Base-by-base conservation (phyloP, 208 protist genomes). In the Trypanosomatidae sp. region DNA sequence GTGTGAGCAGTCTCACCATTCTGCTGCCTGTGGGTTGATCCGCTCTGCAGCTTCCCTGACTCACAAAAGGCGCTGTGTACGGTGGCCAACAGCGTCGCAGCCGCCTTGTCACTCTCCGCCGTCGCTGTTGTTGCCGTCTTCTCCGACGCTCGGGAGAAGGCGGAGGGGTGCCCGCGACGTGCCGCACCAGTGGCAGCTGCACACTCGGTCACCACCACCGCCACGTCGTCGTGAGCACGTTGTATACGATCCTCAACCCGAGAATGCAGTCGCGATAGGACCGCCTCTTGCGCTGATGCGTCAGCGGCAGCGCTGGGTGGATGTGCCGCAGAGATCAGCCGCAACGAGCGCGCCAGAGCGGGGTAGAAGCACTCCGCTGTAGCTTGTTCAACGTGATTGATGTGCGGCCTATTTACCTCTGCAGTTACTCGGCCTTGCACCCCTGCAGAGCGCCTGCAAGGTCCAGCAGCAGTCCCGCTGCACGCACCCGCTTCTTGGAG, bases 301-400 rank as follows among this genome's bases (percentile, higher is more conserved):
- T 17, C 50, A 30, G 58, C 28, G 25, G 25, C 17, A 7, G 41
- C 1, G 8, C 46, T 9, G 7, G 70, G 28, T 60, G 39, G 39
- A 19, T 17, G 19, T 43, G 68, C 4, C 8, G 22, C 33, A 43
- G 25, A 28, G 41, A 30, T 28, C 46, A 66, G 46, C 3, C 46
- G 17, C 36, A 68, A 15, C 36, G 69, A 19, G 17, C 12, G 36
- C 19, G 28, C 56, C 7, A 79, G 74, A 19, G 62, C 56, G 9
- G 74, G 74, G 25, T 79, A 79, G 62, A 79, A 79, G 52, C 74
- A 79, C n/a, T 36, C 59, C 1, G 74, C 68, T 5, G 74, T 79
- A 7, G 68, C 59, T 1, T 49, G 43, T 46, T 79, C 74, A 25
- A 79, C 68, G 36, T 3, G 36, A 39, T 39, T 39, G 36, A 39